Evolutionary conservation across 345 rosid genomes (phyloP).

Genomic region (Raphanus sativus): DNA sequence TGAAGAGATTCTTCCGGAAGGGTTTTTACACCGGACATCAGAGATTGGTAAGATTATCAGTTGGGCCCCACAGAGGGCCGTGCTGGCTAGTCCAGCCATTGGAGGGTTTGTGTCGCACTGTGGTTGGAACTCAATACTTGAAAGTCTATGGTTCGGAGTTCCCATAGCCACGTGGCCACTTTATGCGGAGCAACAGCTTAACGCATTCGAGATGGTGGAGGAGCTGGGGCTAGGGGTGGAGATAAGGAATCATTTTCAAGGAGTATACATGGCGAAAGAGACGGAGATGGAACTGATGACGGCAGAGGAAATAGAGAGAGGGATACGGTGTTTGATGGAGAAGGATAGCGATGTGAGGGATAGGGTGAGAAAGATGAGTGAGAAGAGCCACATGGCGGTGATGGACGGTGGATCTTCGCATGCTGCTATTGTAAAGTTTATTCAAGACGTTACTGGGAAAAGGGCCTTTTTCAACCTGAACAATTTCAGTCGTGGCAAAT

Average conservation of each 20-base stretch:
- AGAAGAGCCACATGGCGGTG: slow-evolving; percentile 34
- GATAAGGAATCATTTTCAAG: slow-evolving; percentile 38
- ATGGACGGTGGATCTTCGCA: slow-evolving; percentile 56
- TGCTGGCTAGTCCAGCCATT: slow-evolving; percentile 41
- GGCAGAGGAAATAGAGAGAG: slow-evolving; percentile 48
- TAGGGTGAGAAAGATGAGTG: slow-evolving; percentile 42
- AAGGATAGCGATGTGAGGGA: slow-evolving; percentile 21
- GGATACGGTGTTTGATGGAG: slow-evolving; percentile 48
- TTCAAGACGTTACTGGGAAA: slow-evolving; percentile 23
- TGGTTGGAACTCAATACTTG: slow-evolving; percentile 31
- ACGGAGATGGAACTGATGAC: background rate
- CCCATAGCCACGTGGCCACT: slow-evolving; percentile 36
- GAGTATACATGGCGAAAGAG: background rate
- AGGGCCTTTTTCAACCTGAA: too few species aligned
- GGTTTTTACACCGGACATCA: slow-evolving; percentile 44
- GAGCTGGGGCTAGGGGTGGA: slow-evolving; percentile 51
- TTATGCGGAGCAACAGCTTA: slow-evolving; percentile 38
- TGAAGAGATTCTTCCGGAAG: slow-evolving; percentile 41
- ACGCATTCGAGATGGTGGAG: slow-evolving; percentile 48
- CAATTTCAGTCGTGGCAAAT: too few species aligned
- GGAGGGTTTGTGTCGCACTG: slow-evolving; percentile 53
- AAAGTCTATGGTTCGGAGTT: slow-evolving; percentile 37
- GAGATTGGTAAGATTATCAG: slow-evolving; percentile 41
- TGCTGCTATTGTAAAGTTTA: slow-evolving; percentile 11
- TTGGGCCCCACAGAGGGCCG: slow-evolving; percentile 52